Evolutionary conservation across 2,329 filamentous ascomycete species (phyloP).

Genomic region (Pestalotiopsis sp.): DNA sequence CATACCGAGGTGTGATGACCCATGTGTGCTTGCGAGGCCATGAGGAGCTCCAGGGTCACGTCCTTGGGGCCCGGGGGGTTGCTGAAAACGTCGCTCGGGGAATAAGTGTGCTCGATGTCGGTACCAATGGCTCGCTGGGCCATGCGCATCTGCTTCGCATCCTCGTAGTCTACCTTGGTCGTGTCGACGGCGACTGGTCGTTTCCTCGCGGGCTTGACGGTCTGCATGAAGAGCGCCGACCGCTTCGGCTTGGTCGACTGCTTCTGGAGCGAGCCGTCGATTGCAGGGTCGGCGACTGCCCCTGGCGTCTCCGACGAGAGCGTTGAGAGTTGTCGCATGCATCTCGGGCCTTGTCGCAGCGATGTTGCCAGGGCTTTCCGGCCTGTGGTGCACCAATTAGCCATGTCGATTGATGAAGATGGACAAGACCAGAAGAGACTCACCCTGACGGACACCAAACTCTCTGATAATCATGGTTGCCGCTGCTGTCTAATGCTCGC

Average conservation of each 20-base stretch:
- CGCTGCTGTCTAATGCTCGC: background rate
- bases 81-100: conserved; percentile 65
- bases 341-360: conserved; percentile 32
- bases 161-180: conserved; percentile 37
- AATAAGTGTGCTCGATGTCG: conserved; percentile 56
- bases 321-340: conserved; percentile 42
- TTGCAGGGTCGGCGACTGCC: conserved; percentile 21
- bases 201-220: conserved; percentile 15
- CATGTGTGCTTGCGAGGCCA: conserved; percentile 85
- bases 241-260: conserved; percentile 18
- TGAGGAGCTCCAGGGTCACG: conserved; percentile 85
- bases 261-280: conserved; percentile 18
- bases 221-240: conserved; percentile 28
- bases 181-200: conserved; percentile 25
- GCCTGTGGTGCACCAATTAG: conserved; percentile 40
- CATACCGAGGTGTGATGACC: conserved; percentile 89
- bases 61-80: conserved; percentile 78
- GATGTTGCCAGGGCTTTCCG: conserved; percentile 51
- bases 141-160: conserved; percentile 42
- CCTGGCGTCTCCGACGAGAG: conserved; percentile 37
- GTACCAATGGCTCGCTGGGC: conserved; percentile 52
- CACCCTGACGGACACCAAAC: conserved; percentile 13
- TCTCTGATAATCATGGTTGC: conserved; percentile 12
- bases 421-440: background rate
- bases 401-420: conserved; percentile 16